These are phyloP conservation scores for Domatiomyces catenatus DNA, from an alignment of 2,329 filamentous ascomycete species.

Conservation along the genomic window DNA sequence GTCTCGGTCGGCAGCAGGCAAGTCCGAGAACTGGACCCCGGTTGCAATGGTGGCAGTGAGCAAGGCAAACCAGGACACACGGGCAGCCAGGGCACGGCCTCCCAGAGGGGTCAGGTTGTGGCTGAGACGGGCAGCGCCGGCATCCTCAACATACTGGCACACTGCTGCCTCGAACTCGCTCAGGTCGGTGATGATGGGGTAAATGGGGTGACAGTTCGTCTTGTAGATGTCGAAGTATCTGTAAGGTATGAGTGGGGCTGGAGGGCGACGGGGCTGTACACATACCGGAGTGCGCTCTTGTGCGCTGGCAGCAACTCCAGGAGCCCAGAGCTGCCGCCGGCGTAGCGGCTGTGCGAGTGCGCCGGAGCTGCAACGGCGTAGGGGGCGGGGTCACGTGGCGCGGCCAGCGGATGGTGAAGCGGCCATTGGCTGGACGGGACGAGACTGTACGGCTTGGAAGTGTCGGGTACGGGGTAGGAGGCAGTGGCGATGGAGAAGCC, in stretches of 20 bases:
- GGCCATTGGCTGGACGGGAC: not conserved
- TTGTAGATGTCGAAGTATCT: constrained; percentile 3
- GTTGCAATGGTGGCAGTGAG: constrained; percentile 1
- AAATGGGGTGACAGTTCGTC: constrained; percentile 1
- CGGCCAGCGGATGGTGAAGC: not conserved
- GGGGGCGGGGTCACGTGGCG: not conserved
- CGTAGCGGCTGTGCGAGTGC: not conserved
- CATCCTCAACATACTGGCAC: constrained; percentile 4
- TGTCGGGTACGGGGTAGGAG: not conserved
- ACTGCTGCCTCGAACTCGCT: constrained; percentile 3
- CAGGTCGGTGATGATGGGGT: constrained; percentile 1
- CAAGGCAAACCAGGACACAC: constrained; percentile 2
- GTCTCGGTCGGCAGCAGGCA: not conserved
- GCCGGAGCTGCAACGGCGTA: not conserved
- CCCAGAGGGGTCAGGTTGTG: not conserved
- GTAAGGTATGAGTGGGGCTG: not conserved
- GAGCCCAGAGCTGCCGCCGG: not conserved
- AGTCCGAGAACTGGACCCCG: constrained; percentile 2
- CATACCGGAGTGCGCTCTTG: not conserved
- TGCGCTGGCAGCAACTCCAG: not conserved
- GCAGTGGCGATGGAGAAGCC: not conserved
- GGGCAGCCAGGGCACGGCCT: not conserved
- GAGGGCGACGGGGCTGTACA: not conserved
- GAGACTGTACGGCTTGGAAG: not conserved
- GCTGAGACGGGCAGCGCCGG: not conserved